Evolutionary conservation across 331 rosid species (phyloP).

Genomic region (Pyrus hybrid): DNA sequence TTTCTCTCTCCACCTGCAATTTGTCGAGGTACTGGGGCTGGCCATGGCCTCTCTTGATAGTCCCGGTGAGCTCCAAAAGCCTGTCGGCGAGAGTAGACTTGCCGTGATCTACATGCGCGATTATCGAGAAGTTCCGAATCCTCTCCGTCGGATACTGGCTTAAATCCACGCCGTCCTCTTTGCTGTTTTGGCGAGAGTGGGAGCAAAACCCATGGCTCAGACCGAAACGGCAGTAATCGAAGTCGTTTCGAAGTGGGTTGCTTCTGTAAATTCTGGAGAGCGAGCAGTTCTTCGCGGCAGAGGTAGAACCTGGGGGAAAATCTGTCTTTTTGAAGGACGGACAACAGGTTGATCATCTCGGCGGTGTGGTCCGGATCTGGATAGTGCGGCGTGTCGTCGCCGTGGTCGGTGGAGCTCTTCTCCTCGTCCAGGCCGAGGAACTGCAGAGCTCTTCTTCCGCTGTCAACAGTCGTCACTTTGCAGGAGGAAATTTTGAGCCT

Average conservation of each 20-base stretch:
- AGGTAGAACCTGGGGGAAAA: too few relatives aligned
- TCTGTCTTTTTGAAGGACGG: too few relatives aligned
- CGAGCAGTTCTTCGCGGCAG: constrained; percentile 14
- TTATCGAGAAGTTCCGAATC: constrained; percentile 87
- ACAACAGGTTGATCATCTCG: too few relatives aligned
- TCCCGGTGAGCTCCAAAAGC: constrained; percentile 85
- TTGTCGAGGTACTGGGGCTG: constrained; percentile 93
- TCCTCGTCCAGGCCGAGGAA: too few relatives aligned
- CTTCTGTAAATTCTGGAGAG: constrained; percentile 14
- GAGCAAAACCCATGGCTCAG: constrained; percentile 45
- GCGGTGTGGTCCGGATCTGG: too few relatives aligned
- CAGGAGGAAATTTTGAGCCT: too few relatives aligned
- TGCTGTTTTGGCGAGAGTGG: constrained; percentile 44
- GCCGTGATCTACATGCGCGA: constrained; percentile 87
- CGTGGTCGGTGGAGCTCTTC: too few relatives aligned
- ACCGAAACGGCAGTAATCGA: constrained; percentile 15
- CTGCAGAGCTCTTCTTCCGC: too few relatives aligned
- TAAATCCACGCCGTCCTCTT: constrained; percentile 40
- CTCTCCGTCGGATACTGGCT: constrained; percentile 52
- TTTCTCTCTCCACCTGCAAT: constrained; percentile 93
- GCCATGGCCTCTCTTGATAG: constrained; percentile 82
- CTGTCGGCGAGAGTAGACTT: constrained; percentile 86
- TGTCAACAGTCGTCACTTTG: too few relatives aligned
- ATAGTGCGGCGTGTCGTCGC: too few relatives aligned
- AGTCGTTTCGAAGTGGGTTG: neutral